A percentile compares a stretch with the other conserved stretches of the same genome.
phyloP scores from a whole-genome alignment of 148 eudicot species.

The Persicaria tinctoria region DNA sequence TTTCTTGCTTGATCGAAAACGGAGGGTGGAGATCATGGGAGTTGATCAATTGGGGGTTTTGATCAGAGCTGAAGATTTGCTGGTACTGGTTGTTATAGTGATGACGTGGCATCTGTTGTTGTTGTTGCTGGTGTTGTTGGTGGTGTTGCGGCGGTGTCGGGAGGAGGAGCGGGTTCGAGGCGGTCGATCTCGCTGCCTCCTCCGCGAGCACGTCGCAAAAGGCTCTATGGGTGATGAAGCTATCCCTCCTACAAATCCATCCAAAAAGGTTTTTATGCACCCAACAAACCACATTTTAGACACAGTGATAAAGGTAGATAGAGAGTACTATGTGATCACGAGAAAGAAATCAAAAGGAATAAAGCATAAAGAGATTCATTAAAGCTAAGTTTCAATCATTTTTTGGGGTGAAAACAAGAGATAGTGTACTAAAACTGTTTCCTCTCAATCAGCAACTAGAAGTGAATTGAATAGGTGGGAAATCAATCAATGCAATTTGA shows the following conservation, averaged over 20 bases:
- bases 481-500: no score
- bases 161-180: constrained; percentile 27
- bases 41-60: constrained; percentile 14
- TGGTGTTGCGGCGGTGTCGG: constrained; percentile 19
- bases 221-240: constrained; percentile 97
- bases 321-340: not conserved
- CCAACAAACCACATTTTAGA: constrained; percentile 8
- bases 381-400: constrained; percentile 10
- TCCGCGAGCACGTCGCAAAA: constrained; percentile 94
- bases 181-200: constrained; percentile 60
- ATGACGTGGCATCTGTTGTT: constrained; percentile 9
- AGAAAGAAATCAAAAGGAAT: constrained; percentile 3
- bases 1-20: constrained; percentile 33
- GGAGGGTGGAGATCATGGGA: constrained; percentile 23
- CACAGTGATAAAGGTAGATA: not conserved
- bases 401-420: constrained; percentile 1
- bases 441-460: not conserved
- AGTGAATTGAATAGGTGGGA: not conserved
- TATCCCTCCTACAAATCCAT: constrained; percentile 59
- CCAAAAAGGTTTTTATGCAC: not conserved
- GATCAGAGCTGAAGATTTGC: not conserved
- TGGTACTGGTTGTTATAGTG: not conserved
- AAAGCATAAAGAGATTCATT: not conserved
- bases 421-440: not conserved
- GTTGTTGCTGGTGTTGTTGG: constrained; percentile 25